Evolutionary conservation across 2,329 filamentous ascomycete genomes (phyloP).

Genomic region (Fusarium sp.): DNA sequence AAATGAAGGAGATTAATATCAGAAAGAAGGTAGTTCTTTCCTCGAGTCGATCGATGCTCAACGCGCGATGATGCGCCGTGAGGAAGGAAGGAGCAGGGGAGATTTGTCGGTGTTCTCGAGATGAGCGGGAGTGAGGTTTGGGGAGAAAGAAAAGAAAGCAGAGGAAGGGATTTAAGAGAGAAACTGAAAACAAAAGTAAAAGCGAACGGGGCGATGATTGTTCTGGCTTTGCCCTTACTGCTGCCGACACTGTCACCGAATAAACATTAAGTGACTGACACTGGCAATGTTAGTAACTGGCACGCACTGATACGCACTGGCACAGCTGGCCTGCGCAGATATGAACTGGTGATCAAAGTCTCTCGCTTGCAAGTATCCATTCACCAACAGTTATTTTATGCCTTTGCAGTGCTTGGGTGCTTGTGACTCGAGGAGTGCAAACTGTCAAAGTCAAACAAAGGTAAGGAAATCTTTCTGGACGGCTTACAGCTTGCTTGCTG

Average conservation of each 20-base stretch:
- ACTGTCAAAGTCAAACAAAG: not conserved
- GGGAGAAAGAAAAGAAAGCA: not conserved
- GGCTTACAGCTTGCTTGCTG: not conserved
- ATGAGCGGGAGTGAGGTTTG: not conserved
- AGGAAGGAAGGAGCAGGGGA: not conserved
- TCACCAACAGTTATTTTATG: not conserved
- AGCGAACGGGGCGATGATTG: not conserved
- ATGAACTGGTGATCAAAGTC: not conserved
- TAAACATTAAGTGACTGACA: not conserved
- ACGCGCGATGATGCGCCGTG: not conserved
- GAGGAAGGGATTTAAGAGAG: not conserved
- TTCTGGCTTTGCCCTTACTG: not conserved
- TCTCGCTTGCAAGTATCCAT: not conserved
- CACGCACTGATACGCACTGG: conserved; percentile 1
- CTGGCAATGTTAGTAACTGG: not conserved
- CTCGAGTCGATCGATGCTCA: not conserved
- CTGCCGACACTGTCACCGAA: not conserved
- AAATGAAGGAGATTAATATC: not conserved
- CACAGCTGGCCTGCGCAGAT: not conserved
- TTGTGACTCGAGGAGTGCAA: not conserved
- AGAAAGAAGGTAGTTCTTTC: conserved; percentile 15
- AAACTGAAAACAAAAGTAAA: not conserved
- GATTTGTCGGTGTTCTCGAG: not conserved
- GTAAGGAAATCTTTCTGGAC: not conserved
- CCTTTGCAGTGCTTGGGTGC: not conserved